phyloP scores from a whole-genome alignment of 768 basidiomycete species.

The Coprinellus aureogranulatus region DNA sequence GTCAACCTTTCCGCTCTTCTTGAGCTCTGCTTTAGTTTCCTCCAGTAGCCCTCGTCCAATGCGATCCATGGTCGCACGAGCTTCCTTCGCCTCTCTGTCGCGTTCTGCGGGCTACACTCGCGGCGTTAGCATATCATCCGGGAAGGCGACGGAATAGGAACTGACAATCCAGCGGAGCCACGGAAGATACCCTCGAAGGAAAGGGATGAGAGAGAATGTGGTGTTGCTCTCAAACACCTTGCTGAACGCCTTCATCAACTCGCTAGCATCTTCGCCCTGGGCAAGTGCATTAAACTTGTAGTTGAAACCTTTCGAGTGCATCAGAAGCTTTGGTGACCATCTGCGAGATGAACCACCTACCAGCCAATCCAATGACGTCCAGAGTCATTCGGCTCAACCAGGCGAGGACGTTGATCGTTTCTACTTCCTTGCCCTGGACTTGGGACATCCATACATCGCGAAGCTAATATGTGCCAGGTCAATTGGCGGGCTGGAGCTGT shows the following conservation, averaged over 20 bases:
- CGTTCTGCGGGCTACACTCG: constrained; percentile 35
- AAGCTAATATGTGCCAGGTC: too few species aligned
- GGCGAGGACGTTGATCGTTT: constrained; percentile 50
- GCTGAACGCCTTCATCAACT: constrained; percentile 53
- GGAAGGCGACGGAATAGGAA: too few species aligned
- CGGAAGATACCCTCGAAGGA: constrained; percentile 37
- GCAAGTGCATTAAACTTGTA: constrained; percentile 33
- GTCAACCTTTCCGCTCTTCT: constrained; percentile 27
- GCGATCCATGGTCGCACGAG: constrained; percentile 41
- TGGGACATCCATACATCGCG: constrained; percentile 46
- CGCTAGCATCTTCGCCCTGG: constrained; percentile 35
- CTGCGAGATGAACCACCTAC: constrained; percentile 38
- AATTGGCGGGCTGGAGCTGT: too few species aligned
- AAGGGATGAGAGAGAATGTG: constrained; percentile 29
- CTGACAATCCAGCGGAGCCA: constrained; percentile 36
- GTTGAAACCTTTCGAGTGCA: constrained; percentile 26
- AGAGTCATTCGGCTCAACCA: constrained; percentile 69
- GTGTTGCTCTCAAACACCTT: constrained; percentile 46
- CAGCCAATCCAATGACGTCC: constrained; percentile 73
- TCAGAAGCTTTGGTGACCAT: neutral
- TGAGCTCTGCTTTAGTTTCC: constrained; percentile 45
- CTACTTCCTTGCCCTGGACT: constrained; percentile 29
- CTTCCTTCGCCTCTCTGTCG: constrained; percentile 25
- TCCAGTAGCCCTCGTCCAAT: constrained; percentile 50
- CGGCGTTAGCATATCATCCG: too few species aligned